Evolutionary conservation across 192 early-diverging fungal genomes (phyloP), one percentile per base, ranked within the genome.

Genomic region (Ambispora gerdemannii): DNA sequence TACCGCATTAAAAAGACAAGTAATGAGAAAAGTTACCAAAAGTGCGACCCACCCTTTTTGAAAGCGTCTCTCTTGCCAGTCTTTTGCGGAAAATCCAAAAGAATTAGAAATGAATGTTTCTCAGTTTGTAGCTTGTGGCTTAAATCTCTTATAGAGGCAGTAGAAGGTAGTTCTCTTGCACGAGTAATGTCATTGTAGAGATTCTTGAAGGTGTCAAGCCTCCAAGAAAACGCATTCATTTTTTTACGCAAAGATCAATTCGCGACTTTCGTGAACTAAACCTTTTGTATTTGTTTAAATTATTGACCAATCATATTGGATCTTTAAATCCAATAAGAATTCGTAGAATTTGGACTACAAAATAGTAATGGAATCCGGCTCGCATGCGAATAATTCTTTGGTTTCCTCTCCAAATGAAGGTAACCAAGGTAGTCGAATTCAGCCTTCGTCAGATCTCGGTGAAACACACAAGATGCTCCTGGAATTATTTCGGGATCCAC

Each of bases 401-500:
- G n/a, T n/a, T n/a, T n/a, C n/a, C n/a, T n/a, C n/a, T n/a, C n/a
- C n/a, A n/a, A n/a, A n/a, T n/a, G n/a, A n/a, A n/a, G n/a, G n/a
- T n/a, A n/a, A n/a, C n/a, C n/a, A n/a, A n/a, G n/a, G n/a, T n/a
- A n/a, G n/a, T n/a, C n/a, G n/a, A n/a, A n/a, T n/a, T n/a, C 22
- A 77, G 15, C 38, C 38, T 19, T 31, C 56, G 19, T 20, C 20
- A 47, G 35, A 49, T 7, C 62, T 63, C 27, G n/a, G 17, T 17
- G 22, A 69, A 58, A 58, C 67, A 33, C 52, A 69, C 36, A 33
- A n/a, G 27, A 53, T 55, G 32, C 33, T 69, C 19, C 32, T 52
- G 36, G 47, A 69, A 56, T 56, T 69, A 27, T 69, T 69, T 32
- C 15, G 51, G 38, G 67, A 69, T 38, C 67, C 50, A 28, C 43